phyloP scores from a whole-genome alignment of 2,329 filamentous ascomycete species.

The Alternaria consortialis region DNA sequence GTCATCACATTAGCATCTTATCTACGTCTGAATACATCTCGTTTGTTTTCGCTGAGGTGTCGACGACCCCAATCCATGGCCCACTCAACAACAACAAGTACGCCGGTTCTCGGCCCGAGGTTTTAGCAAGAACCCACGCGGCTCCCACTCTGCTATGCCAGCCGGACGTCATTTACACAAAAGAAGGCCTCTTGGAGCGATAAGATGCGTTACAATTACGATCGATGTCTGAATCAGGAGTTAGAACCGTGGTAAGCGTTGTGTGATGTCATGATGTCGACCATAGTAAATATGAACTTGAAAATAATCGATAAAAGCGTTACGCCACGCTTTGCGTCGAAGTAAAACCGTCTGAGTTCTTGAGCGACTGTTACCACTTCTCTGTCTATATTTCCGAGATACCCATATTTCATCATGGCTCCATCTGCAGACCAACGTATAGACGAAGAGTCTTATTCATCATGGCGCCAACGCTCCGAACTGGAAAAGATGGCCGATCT shows the following conservation, averaged over 20 bases:
- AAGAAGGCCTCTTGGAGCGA: constrained; percentile 17
- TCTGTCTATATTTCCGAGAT: background rate
- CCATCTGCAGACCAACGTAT: constrained; percentile 20
- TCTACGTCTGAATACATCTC: background rate
- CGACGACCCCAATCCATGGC: constrained; percentile 2
- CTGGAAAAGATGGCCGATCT: constrained; percentile 28
- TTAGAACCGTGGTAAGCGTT: background rate
- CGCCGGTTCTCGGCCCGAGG: constrained; percentile 10
- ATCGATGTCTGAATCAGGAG: constrained; percentile 6
- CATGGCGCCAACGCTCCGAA: constrained; percentile 33
- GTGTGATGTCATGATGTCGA: constrained; percentile 31
- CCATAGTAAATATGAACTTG: background rate
- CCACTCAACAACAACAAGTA: background rate
- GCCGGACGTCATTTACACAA: constrained; percentile 14
- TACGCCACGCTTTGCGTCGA: background rate
- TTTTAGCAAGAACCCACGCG: background rate
- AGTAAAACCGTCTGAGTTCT: background rate
- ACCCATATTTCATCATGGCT: constrained; percentile 16
- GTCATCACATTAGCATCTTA: constrained; percentile 9
- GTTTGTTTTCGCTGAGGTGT: constrained; percentile 1
- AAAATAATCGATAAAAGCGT: background rate
- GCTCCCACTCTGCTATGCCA: constrained; percentile 8
- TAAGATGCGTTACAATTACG: background rate
- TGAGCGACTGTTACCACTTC: background rate
- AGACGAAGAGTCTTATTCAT: constrained; percentile 19